These are phyloP conservation scores for Phytophthora ohioensis DNA, from an alignment of 352 stramenopile genomes.

Conservation along the genomic window DNA sequence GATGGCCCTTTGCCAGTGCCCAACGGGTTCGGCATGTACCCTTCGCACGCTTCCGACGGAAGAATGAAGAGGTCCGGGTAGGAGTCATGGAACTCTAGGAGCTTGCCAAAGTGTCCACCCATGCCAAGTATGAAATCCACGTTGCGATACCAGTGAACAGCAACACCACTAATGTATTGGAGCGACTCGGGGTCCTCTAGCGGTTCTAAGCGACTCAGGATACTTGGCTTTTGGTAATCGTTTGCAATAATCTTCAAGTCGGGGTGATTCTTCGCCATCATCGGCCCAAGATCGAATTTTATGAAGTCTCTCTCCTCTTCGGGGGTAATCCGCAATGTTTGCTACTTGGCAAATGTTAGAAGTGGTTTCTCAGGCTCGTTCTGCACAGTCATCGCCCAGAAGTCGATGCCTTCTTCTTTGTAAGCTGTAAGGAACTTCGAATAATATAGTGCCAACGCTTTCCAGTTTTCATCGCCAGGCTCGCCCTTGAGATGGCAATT, in stretches of 20 bases:
- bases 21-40: conserved; percentile 54
- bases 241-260: conserved; percentile 86
- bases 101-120: conserved; percentile 51
- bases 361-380: conserved; percentile 83
- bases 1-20: conserved; percentile 57
- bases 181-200: conserved; percentile 54
- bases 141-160: conserved; percentile 89
- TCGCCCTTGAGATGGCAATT: conserved; percentile 67
- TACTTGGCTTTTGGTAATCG: conserved; percentile 84
- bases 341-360: conserved; percentile 54
- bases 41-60: conserved; percentile 75
- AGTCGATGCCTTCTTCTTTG: conserved; percentile 67
- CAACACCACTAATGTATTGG: conserved; percentile 83
- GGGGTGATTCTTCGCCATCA: conserved; percentile 69
- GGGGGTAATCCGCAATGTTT: conserved; percentile 58
- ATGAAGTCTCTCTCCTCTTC: conserved; percentile 72
- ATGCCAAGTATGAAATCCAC: conserved; percentile 55
- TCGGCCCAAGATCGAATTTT: conserved; percentile 77
- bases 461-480: conserved; percentile 68
- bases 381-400: conserved; percentile 84
- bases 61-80: conserved; percentile 84
- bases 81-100: conserved; percentile 51
- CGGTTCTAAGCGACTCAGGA: conserved; percentile 51
- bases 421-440: conserved; percentile 89
- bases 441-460: conserved; percentile 87